These are phyloP conservation scores for Podospora australis DNA, from an alignment of 495 filamentous ascomycete genomes.

Conservation along the genomic window DNA sequence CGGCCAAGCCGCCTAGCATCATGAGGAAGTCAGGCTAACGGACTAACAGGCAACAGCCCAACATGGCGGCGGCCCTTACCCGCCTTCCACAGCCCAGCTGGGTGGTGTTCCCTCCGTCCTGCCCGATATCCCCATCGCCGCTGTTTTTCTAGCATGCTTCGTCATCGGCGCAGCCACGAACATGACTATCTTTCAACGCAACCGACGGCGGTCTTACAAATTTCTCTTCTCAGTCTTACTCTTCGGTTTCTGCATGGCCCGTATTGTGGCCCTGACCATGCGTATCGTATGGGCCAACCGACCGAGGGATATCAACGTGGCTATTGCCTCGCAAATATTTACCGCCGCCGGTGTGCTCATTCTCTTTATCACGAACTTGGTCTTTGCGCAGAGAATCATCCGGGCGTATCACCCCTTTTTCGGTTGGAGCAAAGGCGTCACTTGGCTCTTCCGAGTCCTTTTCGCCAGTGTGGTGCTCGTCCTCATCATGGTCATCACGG, in stretches of 20 bases:
- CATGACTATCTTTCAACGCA: conserved; percentile 59
- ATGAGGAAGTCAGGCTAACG: no score
- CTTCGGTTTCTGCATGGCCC: conserved; percentile 74
- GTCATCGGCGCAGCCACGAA: conserved; percentile 51
- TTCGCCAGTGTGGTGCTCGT: conserved; percentile 55
- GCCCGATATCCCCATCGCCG: conserved; percentile 44
- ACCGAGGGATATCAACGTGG: conserved; percentile 44
- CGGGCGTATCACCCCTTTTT: conserved; percentile 64
- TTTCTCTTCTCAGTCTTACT: conserved; percentile 66
- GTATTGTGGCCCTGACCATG: conserved; percentile 57
- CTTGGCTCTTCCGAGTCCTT: conserved; percentile 46
- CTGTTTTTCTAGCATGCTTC: conserved; percentile 62
- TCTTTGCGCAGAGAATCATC: conserved; percentile 71
- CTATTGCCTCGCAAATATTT: conserved; percentile 68
- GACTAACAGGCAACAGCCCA: no score
- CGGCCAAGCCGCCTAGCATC: not conserved
- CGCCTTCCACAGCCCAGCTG: conserved; percentile 1
- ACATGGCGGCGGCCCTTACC: conserved; percentile 1
- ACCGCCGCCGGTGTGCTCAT: conserved; percentile 70
- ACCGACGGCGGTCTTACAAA: conserved; percentile 54
- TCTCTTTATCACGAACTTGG: conserved; percentile 74
- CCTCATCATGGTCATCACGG: conserved; percentile 63
- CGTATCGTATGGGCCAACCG: conserved; percentile 55
- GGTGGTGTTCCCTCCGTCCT: not conserved
- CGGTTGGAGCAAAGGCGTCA: conserved; percentile 55